These are phyloP conservation scores for Puccinellia tenuiflora DNA, from an alignment of 176 grass and related monocot genomes.

Conservation along the genomic window DNA sequence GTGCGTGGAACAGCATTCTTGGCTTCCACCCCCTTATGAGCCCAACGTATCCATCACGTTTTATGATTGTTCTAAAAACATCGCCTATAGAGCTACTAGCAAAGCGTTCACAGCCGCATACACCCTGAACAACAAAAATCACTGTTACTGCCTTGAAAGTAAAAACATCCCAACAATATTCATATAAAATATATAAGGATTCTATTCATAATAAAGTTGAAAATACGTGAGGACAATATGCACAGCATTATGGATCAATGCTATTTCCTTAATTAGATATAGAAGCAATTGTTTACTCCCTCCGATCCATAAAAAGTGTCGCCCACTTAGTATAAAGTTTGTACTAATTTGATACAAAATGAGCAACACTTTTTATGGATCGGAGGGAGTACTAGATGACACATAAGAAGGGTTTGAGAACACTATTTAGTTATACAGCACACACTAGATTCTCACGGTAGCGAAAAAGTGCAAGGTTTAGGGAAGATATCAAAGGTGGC, in stretches of 20 bases:
- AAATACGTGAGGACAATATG: not conserved
- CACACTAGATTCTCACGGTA: not conserved
- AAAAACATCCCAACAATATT: not conserved
- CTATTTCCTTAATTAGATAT: not conserved
- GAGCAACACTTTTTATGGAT: too few species aligned
- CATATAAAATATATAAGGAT: not conserved
- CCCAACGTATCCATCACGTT: slow-evolving; percentile 65
- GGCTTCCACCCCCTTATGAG: slow-evolving; percentile 87
- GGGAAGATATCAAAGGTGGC: not conserved
- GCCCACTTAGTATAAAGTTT: too few species aligned
- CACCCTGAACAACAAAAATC: slow-evolving; percentile 54
- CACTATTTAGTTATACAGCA: not conserved
- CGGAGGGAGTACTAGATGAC: too few species aligned
- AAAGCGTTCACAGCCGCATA: slow-evolving; percentile 83
- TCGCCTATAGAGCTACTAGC: slow-evolving; percentile 69
- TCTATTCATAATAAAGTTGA: not conserved
- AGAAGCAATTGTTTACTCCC: not conserved
- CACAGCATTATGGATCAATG: not conserved
- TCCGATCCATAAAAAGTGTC: too few species aligned
- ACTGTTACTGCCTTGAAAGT: slow-evolving; percentile 18
- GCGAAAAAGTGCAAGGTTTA: not conserved
- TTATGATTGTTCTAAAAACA: slow-evolving; percentile 59
- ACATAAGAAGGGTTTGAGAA: not conserved
- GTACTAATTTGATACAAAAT: too few species aligned
- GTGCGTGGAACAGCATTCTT: slow-evolving; percentile 88